Base-by-base conservation (phyloP, 192 early-diverging fungal genomes). In the Dispira simplex region DNA sequence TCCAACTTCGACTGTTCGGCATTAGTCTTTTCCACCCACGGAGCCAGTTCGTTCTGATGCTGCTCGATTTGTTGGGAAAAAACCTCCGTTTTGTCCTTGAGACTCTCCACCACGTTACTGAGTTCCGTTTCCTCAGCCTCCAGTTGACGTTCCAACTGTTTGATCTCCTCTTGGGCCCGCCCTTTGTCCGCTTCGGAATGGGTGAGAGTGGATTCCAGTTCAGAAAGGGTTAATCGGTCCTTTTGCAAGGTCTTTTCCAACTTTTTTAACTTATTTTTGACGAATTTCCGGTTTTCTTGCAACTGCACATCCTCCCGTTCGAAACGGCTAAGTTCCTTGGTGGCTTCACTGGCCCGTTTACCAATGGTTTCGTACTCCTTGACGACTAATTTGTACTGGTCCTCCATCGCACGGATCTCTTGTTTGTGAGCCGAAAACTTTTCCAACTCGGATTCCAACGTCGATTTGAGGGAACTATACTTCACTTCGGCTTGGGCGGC, bases 81-180 rank as follows among this genome's bases (percentile, higher is more conserved):
- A n/a, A 62, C 77, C 44, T 90, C 83, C 0, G 97, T 96, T 70
- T 97, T 98, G 46, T 87, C 90, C 75, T 83, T 81, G 55, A 98
- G 73, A 46, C 84, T 77, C 66, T 85, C 79, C 44, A 79, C 77
- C 62, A 98, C 92, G 28, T 83, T 76, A 54, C 92, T 89, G 48
- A 98, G 71, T 54, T 71, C 71, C 12, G 68, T 71, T 48, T 92
- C 86, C 63, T 93, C 92, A 14, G 14, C 68, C 12, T 69, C 76
- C 39, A 92, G 64, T 9, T 82, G 76, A 39, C 70, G 76, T 62
- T 83, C 84, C 18, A 93, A 75, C 11, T 78, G 75, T 0, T 75
- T 78, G 1, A 85, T 51, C 58, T 95, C 89, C 26, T 49, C 56
- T 21, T 75, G 70, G 11, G 77, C 78, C 45, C 78, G 81, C 18